Base-by-base conservation (phyloP, 331 rosid species). In the Malus hybrid region DNA sequence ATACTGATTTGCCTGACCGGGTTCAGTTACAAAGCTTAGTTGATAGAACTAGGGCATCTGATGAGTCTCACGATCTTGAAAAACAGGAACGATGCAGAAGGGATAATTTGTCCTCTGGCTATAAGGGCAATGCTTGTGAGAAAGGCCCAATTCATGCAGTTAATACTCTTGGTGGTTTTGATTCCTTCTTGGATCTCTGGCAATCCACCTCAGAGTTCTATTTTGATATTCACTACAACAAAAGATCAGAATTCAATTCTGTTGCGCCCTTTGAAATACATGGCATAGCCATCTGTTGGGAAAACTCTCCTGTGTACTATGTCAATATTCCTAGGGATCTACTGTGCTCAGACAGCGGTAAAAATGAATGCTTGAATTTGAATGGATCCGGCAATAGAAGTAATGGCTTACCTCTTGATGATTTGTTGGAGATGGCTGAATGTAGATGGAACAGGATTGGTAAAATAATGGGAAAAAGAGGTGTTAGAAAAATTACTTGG, bases 221-320 rank as follows among this genome's bases (percentile, higher is more conserved):
- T 80, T 92, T 94, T 73, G 99, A 92, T 85, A 82, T 94, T 67
- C 90, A 94, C 81, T 86, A 88, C 81, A 85, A 80, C 81, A 90
- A 89, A 82, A 84, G 92, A 71, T 80, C 82, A 48, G 93, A 84
- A 70, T 77, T 92, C 74, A 90, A 85, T 79, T 80, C 97, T 81
- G 76, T 67, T 79, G 86, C 86, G 71, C 88, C 89, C 34, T 94
- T 92, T 31, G 97, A 94, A 84, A 71, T 94, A 74, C 90, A 86
- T 24, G 99, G 99, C 72, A 80, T 94, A 36, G 99, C 99, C 55
- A 81, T 92, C 78, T 92, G 99, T 82, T 94, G 97, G 97, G 96
- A 92, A 81, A 79, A 84, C 75, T 92, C 97, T 77, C 87, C 93
- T 19, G 97, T 94, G 77, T 90, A 90, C 81, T 94, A 92, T 66